Conservation (phyloP, 2,329 filamentous ascomycete genomes). For the Xylariaceae sp. region DNA sequence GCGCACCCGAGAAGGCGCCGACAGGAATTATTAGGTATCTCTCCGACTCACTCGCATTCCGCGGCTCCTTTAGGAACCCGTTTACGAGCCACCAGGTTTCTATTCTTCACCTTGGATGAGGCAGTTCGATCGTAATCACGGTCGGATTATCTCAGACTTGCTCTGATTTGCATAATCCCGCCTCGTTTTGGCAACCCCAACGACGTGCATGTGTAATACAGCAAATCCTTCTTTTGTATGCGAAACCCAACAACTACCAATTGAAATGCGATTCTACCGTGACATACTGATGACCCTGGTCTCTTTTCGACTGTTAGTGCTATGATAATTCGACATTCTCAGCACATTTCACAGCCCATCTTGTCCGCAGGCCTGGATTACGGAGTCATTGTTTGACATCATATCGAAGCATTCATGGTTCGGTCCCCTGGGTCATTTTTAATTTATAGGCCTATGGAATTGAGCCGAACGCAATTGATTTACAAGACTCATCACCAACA, state of each 20-base stretch:
- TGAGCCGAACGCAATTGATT: too few relatives aligned
- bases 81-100: neutral
- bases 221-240: too few relatives aligned
- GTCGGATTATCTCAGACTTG: constrained; percentile 23
- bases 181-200: constrained; percentile 16
- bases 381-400: too few relatives aligned
- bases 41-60: neutral
- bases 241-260: neutral
- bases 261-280: constrained; percentile 1
- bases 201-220: constrained; percentile 14
- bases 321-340: too few relatives aligned
- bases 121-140: neutral
- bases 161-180: constrained; percentile 14
- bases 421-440: too few relatives aligned
- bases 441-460: too few relatives aligned
- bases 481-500: too few relatives aligned
- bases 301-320: too few relatives aligned
- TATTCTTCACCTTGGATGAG: neutral
- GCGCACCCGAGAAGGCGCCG: neutral
- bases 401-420: too few relatives aligned
- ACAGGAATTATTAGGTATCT: neutral
- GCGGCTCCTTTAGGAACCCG: too few relatives aligned
- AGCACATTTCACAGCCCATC: too few relatives aligned
- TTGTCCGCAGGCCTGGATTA: too few relatives aligned
- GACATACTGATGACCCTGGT: neutral